Base-by-base conservation (phyloP, 306 rosid species). In the Castanospermum australe region DNA sequence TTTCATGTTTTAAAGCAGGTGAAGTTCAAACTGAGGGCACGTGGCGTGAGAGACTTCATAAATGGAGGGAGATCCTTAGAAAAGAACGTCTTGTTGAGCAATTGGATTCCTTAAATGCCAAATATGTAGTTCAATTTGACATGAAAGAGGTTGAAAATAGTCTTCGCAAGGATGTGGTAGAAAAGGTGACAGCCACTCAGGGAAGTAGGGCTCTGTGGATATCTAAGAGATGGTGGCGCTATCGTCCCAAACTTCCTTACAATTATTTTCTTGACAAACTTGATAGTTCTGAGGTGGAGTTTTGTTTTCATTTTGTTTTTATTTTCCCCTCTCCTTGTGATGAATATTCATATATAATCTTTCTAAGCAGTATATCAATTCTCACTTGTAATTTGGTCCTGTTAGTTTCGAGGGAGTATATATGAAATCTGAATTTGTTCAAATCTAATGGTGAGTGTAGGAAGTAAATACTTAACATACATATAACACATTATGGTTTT, bases 101-200 rank as follows among this genome's bases (percentile, higher is more conserved):
- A 77, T 75, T 91, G 51, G 88, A 90, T 77, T 82, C 99, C 51
- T 55, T 24, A 72, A 90, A 84, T 86, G 81, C 93, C 68, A 92
- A 87, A 81, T 93, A 95, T 86, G 93, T 75, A 7, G 89, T 91
- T 79, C 97, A 95, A 71, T 95, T 95, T 76, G 99, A 95, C 90
- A 93, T 95, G 99, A 91, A 92, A 82, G 99, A 95, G 92, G 99
- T 95, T 82, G 97, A 95, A 85, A 84, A 86, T 42, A 95, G 97
- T 88, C 97, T 95, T 75, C 98, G 91, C 66, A 91, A 91, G 84
- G 96, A 92, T 78, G 91, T 91, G 73, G 92, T 84, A 81, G 97
- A 88, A 75, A 95, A 87, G 78, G 81, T 63, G 36, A 70, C 90
- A 17, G 79, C 84, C 59, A 77, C 92, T 33, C 91, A 79, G 69